A percentile compares a stretch with the other conserved stretches of the same genome.
phyloP scores from a whole-genome alignment of 192 early-diverging fungal species.

The Coemansia reversa region DNA sequence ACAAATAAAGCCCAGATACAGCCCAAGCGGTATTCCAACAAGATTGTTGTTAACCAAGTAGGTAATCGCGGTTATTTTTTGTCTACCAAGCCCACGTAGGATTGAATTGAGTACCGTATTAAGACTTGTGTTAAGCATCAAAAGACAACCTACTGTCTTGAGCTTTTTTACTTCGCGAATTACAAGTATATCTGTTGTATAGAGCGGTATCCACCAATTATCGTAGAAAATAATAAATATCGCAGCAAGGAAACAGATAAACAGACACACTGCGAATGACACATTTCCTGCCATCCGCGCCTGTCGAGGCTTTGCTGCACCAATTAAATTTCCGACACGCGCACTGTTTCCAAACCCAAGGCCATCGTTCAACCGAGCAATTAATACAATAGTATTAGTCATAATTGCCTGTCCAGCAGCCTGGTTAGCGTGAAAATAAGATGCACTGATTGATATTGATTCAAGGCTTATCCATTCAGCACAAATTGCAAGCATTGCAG shows the following conservation, averaged over 20 bases:
- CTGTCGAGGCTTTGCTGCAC: conserved; percentile 55
- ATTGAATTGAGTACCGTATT: conserved; percentile 56
- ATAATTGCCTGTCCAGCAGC: conserved; percentile 79
- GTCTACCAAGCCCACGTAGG: conserved; percentile 54
- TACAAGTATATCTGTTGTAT: conserved; percentile 67
- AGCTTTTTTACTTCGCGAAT: conserved; percentile 65
- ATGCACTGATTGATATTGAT: conserved; percentile 65
- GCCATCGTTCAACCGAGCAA: conserved; percentile 70
- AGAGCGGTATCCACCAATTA: conserved; percentile 46
- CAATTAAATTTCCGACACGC: conserved; percentile 75
- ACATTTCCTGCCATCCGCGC: conserved; percentile 61
- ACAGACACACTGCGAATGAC: conserved; percentile 54
- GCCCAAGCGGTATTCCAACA: conserved; percentile 49
- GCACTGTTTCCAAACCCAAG: conserved; percentile 72
- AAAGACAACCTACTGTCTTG: conserved; percentile 70
- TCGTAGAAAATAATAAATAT: conserved; percentile 13
- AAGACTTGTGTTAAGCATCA: conserved; percentile 57
- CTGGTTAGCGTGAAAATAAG: conserved; percentile 59
- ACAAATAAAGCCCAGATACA: conserved; percentile 43
- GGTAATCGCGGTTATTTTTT: conserved; percentile 44
- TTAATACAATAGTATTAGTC: conserved; percentile 64
- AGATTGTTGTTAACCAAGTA: conserved; percentile 54
- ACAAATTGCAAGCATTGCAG: conserved; percentile 78
- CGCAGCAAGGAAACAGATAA: conserved; percentile 42
- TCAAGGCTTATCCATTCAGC: conserved; percentile 85